Evolutionary conservation across 1,284 basidiomycete genomes (phyloP).

Genomic region (Pterulicium gracile): DNA sequence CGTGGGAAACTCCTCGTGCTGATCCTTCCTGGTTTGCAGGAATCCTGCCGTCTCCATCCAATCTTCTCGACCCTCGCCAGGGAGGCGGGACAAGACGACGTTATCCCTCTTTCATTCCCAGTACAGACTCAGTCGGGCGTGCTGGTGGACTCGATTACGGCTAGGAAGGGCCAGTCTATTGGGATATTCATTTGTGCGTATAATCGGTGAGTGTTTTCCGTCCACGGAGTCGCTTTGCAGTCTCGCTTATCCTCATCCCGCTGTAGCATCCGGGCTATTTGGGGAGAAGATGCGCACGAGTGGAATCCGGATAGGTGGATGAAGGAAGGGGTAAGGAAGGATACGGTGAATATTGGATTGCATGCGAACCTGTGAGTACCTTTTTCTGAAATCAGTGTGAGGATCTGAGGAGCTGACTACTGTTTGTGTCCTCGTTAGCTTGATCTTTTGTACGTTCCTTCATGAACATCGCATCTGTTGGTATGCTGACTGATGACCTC

Average conservation of each 20-base stretch:
- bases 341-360: conserved; percentile 10
- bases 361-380: conserved; percentile 11
- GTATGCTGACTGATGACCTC: neutral
- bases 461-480: neutral
- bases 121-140: conserved; percentile 9
- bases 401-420: neutral
- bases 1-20: neutral
- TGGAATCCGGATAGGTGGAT: conserved; percentile 13
- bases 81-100: conserved; percentile 11
- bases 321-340: neutral
- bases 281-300: conserved; percentile 9
- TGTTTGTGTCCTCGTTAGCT: neutral
- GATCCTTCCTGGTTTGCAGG: conserved; percentile 7
- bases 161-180: conserved; percentile 12
- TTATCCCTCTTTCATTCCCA: conserved; percentile 12
- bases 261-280: conserved; percentile 4
- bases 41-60: conserved; percentile 13
- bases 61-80: conserved; percentile 10
- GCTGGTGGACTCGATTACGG: conserved; percentile 9
- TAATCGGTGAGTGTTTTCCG: conserved; percentile 9
- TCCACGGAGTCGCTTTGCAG: neutral
- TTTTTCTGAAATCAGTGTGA: neutral
- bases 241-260: neutral
- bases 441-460: neutral
- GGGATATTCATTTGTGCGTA: conserved; percentile 9